Evolutionary conservation across 208 protist species (phyloP).

Genomic region (Trypanosoma scelopori): DNA sequence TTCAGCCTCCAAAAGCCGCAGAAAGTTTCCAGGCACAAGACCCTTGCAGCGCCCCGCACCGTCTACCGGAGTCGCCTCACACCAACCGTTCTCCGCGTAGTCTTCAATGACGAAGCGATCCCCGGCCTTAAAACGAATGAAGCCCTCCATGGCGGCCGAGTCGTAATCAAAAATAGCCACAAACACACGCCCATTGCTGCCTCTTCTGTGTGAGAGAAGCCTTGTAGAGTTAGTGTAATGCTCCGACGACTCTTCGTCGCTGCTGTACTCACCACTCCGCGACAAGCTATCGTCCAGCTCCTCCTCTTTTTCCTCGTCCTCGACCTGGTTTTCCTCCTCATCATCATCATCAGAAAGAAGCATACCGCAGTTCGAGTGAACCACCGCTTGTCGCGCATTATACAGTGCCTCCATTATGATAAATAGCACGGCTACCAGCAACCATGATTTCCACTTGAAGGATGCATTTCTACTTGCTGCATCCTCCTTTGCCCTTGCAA

Average conservation of each 20-base stretch:
- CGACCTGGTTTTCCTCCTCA: neutral
- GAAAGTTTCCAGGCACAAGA: conserved; percentile 76
- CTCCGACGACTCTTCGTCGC: conserved; percentile 25
- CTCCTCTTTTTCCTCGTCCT: too few relatives aligned
- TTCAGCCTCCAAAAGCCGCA: conserved; percentile 52
- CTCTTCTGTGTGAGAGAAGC: neutral
- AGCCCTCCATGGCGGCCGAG: conserved; percentile 36
- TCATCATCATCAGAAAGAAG: conserved; percentile 3
- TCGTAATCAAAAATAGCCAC: conserved; percentile 76
- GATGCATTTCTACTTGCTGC: conserved; percentile 7
- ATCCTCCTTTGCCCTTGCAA: conserved; percentile 14
- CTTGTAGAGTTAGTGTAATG: neutral
- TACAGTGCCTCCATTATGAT: conserved; percentile 64
- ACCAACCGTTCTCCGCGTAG: conserved; percentile 69
- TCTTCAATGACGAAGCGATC: conserved; percentile 82
- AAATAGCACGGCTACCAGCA: conserved; percentile 57
- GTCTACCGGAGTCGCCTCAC: conserved; percentile 45
- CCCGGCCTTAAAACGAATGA: conserved; percentile 71
- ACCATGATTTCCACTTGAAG: conserved; percentile 54
- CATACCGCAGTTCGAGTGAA: conserved; percentile 11
- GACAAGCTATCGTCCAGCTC: conserved; percentile 68
- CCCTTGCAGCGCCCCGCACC: conserved; percentile 30
- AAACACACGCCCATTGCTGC: conserved; percentile 35
- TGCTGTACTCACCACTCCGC: conserved; percentile 29
- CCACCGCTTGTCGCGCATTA: conserved; percentile 28